These are phyloP conservation scores for Diversispora epigaea DNA, from an alignment of 192 early-diverging fungal species.

Conservation along the genomic window DNA sequence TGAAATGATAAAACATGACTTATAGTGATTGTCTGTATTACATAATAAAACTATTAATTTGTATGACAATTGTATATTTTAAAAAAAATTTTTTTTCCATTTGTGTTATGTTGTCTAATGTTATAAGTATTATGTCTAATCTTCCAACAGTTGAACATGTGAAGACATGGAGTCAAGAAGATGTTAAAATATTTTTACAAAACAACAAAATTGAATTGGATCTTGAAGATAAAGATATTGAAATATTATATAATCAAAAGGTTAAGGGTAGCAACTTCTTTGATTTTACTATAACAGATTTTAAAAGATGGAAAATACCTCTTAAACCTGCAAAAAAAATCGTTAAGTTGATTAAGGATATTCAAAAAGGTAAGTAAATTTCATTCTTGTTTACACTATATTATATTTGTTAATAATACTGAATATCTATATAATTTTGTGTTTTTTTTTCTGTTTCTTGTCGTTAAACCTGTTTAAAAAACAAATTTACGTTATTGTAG, in stretches of 20 bases:
- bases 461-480: no score
- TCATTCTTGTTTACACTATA: neutral
- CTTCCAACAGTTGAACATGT: slow-evolving; percentile 13
- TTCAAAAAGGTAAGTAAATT: neutral
- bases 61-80: no score
- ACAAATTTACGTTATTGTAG: slow-evolving; percentile 6
- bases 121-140: neutral
- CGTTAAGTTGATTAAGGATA: slow-evolving; percentile 4
- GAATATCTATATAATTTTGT: no score
- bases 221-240: neutral
- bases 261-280: neutral
- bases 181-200: slow-evolving; percentile 22
- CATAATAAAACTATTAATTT: no score
- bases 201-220: neutral
- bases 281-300: no score
- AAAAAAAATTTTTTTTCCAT: no score
- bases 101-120: no score
- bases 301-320: neutral
- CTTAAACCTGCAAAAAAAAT: neutral
- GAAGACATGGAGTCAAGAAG: neutral
- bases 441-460: no score
- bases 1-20: no score
- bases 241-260: neutral
- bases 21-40: no score
- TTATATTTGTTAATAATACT: no score